Conservation (phyloP, 306 rosid species). For the Neltuma alba region DNA sequence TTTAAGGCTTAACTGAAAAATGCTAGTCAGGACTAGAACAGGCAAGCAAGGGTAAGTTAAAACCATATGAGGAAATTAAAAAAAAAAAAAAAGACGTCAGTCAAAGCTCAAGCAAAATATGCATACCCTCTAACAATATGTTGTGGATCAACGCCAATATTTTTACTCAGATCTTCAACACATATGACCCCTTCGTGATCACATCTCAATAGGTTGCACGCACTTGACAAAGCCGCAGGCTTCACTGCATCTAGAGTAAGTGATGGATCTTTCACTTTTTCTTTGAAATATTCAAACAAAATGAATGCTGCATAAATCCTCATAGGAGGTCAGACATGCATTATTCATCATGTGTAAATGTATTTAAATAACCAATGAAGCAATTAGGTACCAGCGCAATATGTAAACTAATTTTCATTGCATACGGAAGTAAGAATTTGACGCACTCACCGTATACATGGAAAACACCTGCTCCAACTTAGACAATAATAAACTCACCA, state of each 20-base stretch:
- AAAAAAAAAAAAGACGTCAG: not conserved
- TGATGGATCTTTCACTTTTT: slow-evolving; percentile 49
- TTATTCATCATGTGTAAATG: not conserved
- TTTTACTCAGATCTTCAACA: slow-evolving; percentile 54
- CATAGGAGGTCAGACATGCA: slow-evolving; percentile 13
- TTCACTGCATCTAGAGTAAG: slow-evolving; percentile 31
- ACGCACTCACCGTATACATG: not conserved
- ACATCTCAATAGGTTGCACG: slow-evolving; percentile 58
- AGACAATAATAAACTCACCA: not conserved
- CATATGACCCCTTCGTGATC: slow-evolving; percentile 40
- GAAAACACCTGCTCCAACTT: too few species aligned
- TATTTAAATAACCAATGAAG: not conserved
- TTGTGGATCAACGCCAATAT: slow-evolving; percentile 46
- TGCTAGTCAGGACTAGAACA: not conserved
- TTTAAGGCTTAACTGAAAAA: not conserved
- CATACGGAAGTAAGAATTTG: not conserved
- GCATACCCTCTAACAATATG: slow-evolving; percentile 23
- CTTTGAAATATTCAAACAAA: slow-evolving; percentile 67
- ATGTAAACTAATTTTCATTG: not conserved
- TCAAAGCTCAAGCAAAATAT: not conserved
- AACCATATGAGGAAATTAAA: too few species aligned
- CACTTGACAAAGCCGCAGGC: slow-evolving; percentile 45
- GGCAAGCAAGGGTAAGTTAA: slow-evolving; percentile 7
- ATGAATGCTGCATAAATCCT: slow-evolving; percentile 51
- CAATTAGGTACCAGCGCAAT: not conserved